Evolutionary conservation across 2,329 filamentous ascomycete genomes (phyloP).

Genomic region (Fusarium sp.): DNA sequence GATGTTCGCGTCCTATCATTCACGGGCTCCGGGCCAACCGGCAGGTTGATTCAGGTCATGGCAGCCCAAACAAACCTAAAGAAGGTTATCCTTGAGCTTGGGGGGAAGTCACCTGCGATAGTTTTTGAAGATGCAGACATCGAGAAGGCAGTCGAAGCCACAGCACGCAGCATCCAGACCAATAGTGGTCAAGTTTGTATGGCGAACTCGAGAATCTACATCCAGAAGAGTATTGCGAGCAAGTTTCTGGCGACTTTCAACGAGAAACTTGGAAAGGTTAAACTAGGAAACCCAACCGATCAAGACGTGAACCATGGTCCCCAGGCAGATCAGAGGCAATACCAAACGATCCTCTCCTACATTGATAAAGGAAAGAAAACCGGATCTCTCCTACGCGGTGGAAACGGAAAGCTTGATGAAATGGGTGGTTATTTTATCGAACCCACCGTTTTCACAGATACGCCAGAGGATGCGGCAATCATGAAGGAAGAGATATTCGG

Average conservation of each 20-base stretch:
- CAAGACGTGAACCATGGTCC: conserved; percentile 19
- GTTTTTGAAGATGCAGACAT: conserved; percentile 69
- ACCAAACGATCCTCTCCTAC: conserved; percentile 9
- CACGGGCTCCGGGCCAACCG: conserved; percentile 78
- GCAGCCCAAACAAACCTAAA: conserved; percentile 75
- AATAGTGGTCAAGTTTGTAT: conserved; percentile 73
- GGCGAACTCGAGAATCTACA: conserved; percentile 71
- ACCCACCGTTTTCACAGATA: conserved; percentile 36
- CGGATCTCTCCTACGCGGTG: neutral
- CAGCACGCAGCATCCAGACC: conserved; percentile 61
- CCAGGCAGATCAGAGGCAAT: conserved; percentile 22
- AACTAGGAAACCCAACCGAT: conserved; percentile 9
- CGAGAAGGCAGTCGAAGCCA: conserved; percentile 62
- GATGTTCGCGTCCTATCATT: conserved; percentile 82
- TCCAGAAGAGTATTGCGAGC: conserved; percentile 64
- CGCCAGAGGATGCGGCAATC: conserved; percentile 55
- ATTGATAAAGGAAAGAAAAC: conserved; percentile 25
- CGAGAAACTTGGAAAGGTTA: neutral
- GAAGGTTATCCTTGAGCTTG: conserved; percentile 75
- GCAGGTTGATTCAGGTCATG: conserved; percentile 79
- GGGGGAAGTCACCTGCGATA: conserved; percentile 76
- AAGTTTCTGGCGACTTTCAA: conserved; percentile 14
- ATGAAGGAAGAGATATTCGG: conserved; percentile 76
- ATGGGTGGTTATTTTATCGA: conserved; percentile 20
- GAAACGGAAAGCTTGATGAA: no score